A percentile compares a stretch with the other conserved stretches of the same genome.
These are phyloP conservation scores for Volutella citrinella DNA, from an alignment of 2,329 filamentous ascomycete genomes.

Conservation along the genomic window DNA sequence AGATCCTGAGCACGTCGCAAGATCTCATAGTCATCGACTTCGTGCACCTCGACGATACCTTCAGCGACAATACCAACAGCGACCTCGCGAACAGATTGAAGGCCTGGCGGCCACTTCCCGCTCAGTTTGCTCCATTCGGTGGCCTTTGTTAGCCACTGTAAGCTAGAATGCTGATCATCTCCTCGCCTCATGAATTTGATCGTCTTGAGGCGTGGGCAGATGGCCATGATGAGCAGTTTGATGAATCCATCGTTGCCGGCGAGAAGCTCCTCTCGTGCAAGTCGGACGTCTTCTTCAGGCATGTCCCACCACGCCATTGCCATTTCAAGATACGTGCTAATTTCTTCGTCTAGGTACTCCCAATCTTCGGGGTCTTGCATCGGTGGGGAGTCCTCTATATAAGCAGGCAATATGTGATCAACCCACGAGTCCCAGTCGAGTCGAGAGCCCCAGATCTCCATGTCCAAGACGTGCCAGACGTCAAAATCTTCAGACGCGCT, in stretches of 20 bases:
- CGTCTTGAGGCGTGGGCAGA: constrained; percentile 11
- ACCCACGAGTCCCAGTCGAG: too few relatives aligned
- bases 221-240: constrained; percentile 15
- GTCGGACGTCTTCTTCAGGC: neutral
- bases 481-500: constrained; percentile 6
- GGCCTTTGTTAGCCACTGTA: constrained; percentile 6
- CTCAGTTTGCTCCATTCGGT: constrained; percentile 3
- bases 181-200: constrained; percentile 8
- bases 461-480: constrained; percentile 14
- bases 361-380: neutral
- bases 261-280: neutral
- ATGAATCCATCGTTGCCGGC: constrained; percentile 11
- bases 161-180: neutral
- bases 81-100: constrained; percentile 8
- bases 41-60: too few relatives aligned
- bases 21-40: accelerated
- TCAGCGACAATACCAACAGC: constrained; percentile 4
- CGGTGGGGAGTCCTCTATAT: constrained; percentile 2
- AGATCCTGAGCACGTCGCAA: neutral
- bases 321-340: neutral
- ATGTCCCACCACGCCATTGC: constrained; percentile 3
- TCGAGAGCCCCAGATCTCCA: constrained; percentile 18
- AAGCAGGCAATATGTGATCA: constrained; percentile 10
- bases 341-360: neutral
- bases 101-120: constrained; percentile 11